Percentiles rank a stretch among this genome's conserved stretches.
Conservation (phyloP, 2,329 filamentous ascomycete genomes). For the Microdochium trichocladiopsis region DNA sequence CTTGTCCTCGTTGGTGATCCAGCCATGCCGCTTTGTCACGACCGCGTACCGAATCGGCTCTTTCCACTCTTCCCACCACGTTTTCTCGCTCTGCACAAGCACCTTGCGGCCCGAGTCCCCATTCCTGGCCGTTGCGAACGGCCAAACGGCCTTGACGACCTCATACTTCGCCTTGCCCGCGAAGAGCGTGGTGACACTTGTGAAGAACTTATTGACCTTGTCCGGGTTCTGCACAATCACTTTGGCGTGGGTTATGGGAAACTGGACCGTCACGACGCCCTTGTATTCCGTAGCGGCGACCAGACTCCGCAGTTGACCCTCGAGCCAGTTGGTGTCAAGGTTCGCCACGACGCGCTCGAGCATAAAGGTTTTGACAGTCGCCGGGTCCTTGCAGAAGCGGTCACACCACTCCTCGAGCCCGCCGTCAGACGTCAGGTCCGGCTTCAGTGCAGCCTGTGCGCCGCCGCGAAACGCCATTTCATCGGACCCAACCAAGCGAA, state of each 20-base stretch:
- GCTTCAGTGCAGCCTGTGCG: constrained; percentile 30
- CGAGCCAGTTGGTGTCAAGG: constrained; percentile 46
- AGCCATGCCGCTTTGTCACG: constrained; percentile 29
- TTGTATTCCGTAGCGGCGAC: constrained; percentile 42
- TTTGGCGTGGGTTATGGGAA: constrained; percentile 40
- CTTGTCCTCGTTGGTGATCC: constrained; percentile 46
- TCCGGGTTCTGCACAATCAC: constrained; percentile 45
- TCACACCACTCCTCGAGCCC: constrained; percentile 40
- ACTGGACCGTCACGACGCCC: constrained; percentile 39
- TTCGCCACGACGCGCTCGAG: constrained; percentile 47
- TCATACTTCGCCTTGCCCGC: constrained; percentile 46
- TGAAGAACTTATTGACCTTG: constrained; percentile 46
- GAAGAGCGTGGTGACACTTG: constrained; percentile 42
- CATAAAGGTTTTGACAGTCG: constrained; percentile 38
- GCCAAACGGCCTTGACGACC: constrained; percentile 49
- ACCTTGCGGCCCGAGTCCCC: constrained; percentile 36
- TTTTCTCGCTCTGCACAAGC: constrained; percentile 47
- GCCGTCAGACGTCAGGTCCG: constrained; percentile 30
- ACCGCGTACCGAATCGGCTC: constrained; percentile 32
- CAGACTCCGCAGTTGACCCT: constrained; percentile 45
- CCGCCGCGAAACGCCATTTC: constrained; percentile 45
- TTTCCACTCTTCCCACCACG: constrained; percentile 47
- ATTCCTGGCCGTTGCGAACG: constrained; percentile 42
- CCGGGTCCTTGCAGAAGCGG: constrained; percentile 36
- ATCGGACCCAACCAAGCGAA: constrained; percentile 39